Percentiles rank a stretch among this genome's conserved stretches.
These are phyloP conservation scores for Collybiopsis luxurians DNA, from an alignment of 768 basidiomycete genomes.

Conservation along the genomic window DNA sequence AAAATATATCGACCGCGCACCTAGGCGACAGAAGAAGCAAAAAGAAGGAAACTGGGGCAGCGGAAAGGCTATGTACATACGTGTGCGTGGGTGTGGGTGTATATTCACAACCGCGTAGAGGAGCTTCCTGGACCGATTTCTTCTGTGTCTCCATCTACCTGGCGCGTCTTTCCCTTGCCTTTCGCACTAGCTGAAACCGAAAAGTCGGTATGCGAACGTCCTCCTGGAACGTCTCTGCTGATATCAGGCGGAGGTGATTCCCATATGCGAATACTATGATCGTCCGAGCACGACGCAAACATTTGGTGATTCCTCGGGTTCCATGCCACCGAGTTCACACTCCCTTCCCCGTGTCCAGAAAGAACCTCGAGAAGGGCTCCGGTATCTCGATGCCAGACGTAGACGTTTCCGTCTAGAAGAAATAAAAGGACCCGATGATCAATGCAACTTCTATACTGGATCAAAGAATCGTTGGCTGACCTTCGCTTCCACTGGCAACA, in stretches of 20 bases:
- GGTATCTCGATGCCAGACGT: conserved; percentile 92
- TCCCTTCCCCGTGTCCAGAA: conserved; percentile 81
- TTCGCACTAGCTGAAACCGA: conserved; percentile 42
- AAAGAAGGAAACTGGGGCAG: too few relatives aligned
- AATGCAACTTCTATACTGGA: neutral
- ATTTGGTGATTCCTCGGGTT: conserved; percentile 85
- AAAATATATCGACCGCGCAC: neutral
- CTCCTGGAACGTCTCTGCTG: conserved; percentile 5
- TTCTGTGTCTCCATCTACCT: conserved; percentile 34
- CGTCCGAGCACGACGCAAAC: conserved; percentile 97
- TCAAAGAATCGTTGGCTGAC: conserved; percentile 37
- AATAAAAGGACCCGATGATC: neutral
- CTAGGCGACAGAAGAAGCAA: neutral
- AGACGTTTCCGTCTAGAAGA: conserved; percentile 79
- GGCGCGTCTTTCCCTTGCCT: conserved; percentile 63
- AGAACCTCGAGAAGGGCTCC: conserved; percentile 85
- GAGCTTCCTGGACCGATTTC: conserved; percentile 15
- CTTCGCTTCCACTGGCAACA: conserved; percentile 94
- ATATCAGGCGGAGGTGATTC: conserved; percentile 42
- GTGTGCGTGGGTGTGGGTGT: too few relatives aligned
- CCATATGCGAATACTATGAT: conserved; percentile 90
- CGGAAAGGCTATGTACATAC: too few relatives aligned
- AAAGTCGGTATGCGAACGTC: conserved; percentile 4
- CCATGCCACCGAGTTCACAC: conserved; percentile 97
- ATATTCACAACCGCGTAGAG: conserved; percentile 6